Evolutionary conservation across 345 rosid species (phyloP), one percentile per base, ranked within the genome.

Genomic region (Carallia pectinifolia): DNA sequence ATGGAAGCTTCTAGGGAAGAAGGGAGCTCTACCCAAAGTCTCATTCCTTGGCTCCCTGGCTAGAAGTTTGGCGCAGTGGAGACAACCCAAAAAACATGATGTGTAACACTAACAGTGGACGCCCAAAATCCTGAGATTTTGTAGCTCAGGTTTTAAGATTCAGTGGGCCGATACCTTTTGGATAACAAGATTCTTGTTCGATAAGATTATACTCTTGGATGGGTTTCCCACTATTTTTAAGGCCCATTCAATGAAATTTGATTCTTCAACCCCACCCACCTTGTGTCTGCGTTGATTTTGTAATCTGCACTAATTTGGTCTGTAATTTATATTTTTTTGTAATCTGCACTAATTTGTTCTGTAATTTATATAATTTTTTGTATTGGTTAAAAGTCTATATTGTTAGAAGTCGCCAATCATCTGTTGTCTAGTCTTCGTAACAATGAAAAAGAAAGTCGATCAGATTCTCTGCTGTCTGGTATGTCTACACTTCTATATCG

Each of bases 1-100:
- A 74, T 92, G 97, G n/a, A 95, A 95, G 74, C 88, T 83, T 60
- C 78, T 95, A 79, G 96, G 93, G 79, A 95, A 89, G 85, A 90
- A 89, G 73, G 98, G 89, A 77, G 87, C 81, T 61, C 81, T 86
- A 66, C 86, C 80, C 6, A 85, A 84, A 80, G 72, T 72, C 52
- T 79, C 91, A 36, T 85, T 95, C 68, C 78, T 90, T 44, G 80
- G 89, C 66, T 89, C 96, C 34, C 69, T 95, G 74, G 81, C 87
- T 2, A 82, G 88, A 81, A 92, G 84, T 74, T 84, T 90, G 79
- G 93, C 87, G 36, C 94, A 89, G 31, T 85, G 97, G 98, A 81
- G 82, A 71, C 99, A 90, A 74, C 99, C 99, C 1, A 95, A 95
- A 81, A 95, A 92, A 74, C 88, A 73, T 34, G 97, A 92, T 77